Percentiles rank a stretch among this genome's conserved stretches.
phyloP scores from a whole-genome alignment of 305 asterid genomes.

The Fraxinus sp. region DNA sequence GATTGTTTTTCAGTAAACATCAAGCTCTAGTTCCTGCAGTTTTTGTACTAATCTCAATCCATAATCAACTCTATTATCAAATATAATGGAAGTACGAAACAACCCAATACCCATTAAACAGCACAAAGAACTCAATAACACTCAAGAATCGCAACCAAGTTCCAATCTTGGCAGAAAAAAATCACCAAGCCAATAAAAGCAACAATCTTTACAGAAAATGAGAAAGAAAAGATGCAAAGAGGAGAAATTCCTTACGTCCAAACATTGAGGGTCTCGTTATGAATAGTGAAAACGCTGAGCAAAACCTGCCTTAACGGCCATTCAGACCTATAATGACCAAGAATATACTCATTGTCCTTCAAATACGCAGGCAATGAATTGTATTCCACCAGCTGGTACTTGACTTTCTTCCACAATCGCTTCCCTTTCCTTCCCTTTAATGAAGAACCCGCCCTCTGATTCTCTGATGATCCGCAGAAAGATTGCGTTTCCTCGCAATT shows the following conservation, averaged over 20 bases:
- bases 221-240: slow-evolving; percentile 11
- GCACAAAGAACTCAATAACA: background rate
- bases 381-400: slow-evolving; percentile 92
- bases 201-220: background rate
- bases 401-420: slow-evolving; percentile 89
- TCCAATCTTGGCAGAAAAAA: background rate
- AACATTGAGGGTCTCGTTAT: slow-evolving; percentile 92
- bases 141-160: background rate
- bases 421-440: slow-evolving; percentile 58
- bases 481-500: slow-evolving; percentile 28
- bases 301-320: slow-evolving; percentile 86
- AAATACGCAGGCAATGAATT: slow-evolving; percentile 85
- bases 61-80: background rate
- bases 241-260: slow-evolving; percentile 71
- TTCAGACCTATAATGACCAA: slow-evolving; percentile 76
- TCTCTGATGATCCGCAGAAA: slow-evolving; percentile 34
- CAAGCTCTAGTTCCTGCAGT: background rate
- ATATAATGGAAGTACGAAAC: background rate
- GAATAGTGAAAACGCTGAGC: slow-evolving; percentile 80
- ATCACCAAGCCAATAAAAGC: slow-evolving; percentile 10
- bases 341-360: slow-evolving; percentile 87
- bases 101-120: background rate
- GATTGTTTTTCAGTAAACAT: background rate
- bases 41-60: background rate
- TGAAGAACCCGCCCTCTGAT: slow-evolving; percentile 26